Base-by-base conservation (phyloP, 2,329 filamentous ascomycete genomes). In the Fusarium pilosicola region DNA sequence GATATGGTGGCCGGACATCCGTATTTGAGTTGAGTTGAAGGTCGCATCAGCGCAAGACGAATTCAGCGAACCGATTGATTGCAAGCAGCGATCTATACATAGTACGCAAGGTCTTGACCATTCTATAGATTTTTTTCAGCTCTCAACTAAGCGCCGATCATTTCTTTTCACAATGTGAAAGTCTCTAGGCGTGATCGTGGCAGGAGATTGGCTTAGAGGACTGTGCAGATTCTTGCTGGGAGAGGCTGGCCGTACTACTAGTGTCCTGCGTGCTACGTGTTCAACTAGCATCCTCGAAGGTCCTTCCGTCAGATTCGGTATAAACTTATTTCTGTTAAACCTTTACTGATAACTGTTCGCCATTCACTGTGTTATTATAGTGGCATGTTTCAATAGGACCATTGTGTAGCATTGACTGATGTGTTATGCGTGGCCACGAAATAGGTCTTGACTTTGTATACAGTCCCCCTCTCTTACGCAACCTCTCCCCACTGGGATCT, bases 341-440 rank as follows among this genome's bases (percentile, higher is more conserved):
- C 22, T 24, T 32, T 22, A 24, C 17, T 3, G 7, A 49, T 13
- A 6, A 9, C 0, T 14, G 3, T 11, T 34, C 2, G 3, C 6
- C 22, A 34, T 34, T 2, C 12, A 28, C 18, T 28, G 24, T 15
- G 13, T 22, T 4, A n/a, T 14, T 18, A 18, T 5, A 7, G 8
- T 11, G 32, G 7, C 6, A 13, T 4, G 1, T 8, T 28, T 26
- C 3, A 9, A 6, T 11, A 9, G 7, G 32, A 9, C 5, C 0
- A 6, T 17, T 26, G 18, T 38, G 51, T 28, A 13, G 24, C 6
- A 22, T 38, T 22, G 14, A 28, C 15, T 54, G 9, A 7, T 28
- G 5, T 28, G 20, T 54, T 12, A 34, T 15, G 34, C 5, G 20
- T 17, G 18, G 34, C 4, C 3, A 10, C 6, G 20, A 39, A 22